Evolutionary conservation across 257 asterid genomes (phyloP).

Genomic region (Gentiana straminea): DNA sequence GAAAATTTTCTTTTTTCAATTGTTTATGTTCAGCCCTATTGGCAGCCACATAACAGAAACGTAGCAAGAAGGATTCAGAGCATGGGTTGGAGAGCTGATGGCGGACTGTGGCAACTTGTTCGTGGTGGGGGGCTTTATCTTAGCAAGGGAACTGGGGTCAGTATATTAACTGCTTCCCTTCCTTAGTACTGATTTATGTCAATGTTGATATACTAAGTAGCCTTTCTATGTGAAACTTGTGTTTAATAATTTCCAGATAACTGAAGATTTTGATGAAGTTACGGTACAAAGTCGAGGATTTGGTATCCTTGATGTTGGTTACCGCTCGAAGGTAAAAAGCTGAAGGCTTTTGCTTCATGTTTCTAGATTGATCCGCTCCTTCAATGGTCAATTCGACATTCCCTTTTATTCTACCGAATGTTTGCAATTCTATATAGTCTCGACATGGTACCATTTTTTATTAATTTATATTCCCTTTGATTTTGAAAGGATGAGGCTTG

Average conservation of each 20-base stretch:
- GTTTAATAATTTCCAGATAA: conserved; percentile 32
- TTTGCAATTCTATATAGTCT: background rate
- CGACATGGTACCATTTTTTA: background rate
- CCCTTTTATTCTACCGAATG: background rate
- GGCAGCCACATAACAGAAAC: conserved; percentile 98
- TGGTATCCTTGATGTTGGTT: conserved; percentile 88
- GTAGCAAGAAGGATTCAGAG: conserved; percentile 93
- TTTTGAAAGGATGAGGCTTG: conserved; percentile 73
- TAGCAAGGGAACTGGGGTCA: conserved; percentile 92
- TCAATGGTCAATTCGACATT: too few species aligned
- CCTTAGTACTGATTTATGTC: background rate
- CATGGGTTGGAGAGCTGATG: conserved; percentile 99
- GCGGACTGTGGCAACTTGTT: conserved; percentile 98
- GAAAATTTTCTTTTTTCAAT: conserved; percentile 1
- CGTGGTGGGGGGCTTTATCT: conserved; percentile 99
- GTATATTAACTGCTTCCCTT: conserved; percentile 7
- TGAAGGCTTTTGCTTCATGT: too few species aligned
- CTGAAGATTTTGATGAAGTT: conserved; percentile 71
- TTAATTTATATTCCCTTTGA: background rate
- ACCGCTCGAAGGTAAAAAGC: conserved; percentile 53
- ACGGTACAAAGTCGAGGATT: conserved; percentile 81
- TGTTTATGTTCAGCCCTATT: conserved; percentile 49
- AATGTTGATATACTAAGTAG: conserved; percentile 1
- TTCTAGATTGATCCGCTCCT: too few species aligned
- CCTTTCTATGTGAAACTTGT: conserved; percentile 1